These are phyloP conservation scores for Alternaria arborescens DNA, from an alignment of 2,329 filamentous ascomycete species.

Conservation along the genomic window DNA sequence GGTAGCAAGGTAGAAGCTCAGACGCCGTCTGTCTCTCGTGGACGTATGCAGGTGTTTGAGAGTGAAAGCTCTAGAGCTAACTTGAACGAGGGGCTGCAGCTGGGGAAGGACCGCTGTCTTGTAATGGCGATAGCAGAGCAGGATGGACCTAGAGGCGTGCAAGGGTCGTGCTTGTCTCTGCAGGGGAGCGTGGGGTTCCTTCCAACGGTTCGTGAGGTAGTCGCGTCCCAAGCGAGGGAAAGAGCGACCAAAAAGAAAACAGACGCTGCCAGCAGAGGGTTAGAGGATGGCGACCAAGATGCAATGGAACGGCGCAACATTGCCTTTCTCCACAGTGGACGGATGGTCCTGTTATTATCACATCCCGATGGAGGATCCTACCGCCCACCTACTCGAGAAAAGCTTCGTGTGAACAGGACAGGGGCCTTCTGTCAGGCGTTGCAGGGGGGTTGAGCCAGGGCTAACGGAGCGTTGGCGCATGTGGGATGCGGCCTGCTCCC, in stretches of 20 bases:
- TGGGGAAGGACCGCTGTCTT: constrained; percentile 23
- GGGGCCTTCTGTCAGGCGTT: constrained; percentile 28
- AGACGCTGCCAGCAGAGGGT: constrained; percentile 7
- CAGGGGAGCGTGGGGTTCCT: constrained; percentile 34
- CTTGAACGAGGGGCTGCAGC: constrained; percentile 22
- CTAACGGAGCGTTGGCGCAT: constrained; percentile 33
- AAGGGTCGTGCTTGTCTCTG: constrained; percentile 43
- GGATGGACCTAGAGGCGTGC: constrained; percentile 33
- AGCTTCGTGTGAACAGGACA: constrained; percentile 25
- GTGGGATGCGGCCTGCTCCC: constrained; percentile 23
- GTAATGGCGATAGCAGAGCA: constrained; percentile 23
- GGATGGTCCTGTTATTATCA: constrained; percentile 24
- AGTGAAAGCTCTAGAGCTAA: constrained; percentile 5
- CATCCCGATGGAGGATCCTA: constrained; percentile 22
- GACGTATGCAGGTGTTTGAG: constrained; percentile 19
- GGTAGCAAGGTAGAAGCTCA: constrained; percentile 27
- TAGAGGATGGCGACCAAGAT: background rate
- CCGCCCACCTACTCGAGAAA: constrained; percentile 19
- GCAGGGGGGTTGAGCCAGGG: constrained; percentile 31
- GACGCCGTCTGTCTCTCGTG: constrained; percentile 40
- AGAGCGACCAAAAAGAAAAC: constrained; percentile 23
- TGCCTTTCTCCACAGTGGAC: constrained; percentile 3
- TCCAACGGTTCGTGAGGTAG: constrained; percentile 40
- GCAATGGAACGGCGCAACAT: constrained; percentile 1
- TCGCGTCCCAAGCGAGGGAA: constrained; percentile 38